A percentile compares a stretch with the other conserved stretches of the same genome.
phyloP scores from a whole-genome alignment of 108 stramenopile genomes.

The Discostella pseudostelligera region DNA sequence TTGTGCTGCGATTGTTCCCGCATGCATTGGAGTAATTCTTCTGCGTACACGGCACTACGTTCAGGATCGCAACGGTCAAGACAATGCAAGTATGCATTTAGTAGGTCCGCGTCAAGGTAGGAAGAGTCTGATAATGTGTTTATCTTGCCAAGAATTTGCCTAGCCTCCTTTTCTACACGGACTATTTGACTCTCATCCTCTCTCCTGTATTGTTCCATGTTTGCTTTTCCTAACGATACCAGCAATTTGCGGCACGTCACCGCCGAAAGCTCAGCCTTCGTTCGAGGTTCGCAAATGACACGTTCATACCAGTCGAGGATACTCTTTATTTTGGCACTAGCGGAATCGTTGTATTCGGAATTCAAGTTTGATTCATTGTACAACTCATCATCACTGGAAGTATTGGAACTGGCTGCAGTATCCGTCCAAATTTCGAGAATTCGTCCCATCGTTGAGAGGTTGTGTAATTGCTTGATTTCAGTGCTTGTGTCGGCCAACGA shows the following conservation, averaged over 20 bases:
- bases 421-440: conserved; percentile 45
- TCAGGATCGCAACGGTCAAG: conserved; percentile 39
- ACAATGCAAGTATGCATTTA: conserved; percentile 66
- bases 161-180: conserved; percentile 25
- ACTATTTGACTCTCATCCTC: not conserved
- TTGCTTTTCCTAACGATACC: conserved; percentile 17
- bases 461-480: not conserved
- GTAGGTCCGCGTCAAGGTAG: conserved; percentile 48
- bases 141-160: conserved; percentile 27
- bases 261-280: conserved; percentile 24
- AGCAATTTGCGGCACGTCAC: conserved; percentile 29
- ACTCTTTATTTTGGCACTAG: conserved; percentile 20
- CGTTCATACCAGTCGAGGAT: conserved; percentile 45
- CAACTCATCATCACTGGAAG: not conserved
- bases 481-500: not conserved
- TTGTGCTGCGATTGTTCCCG: not conserved
- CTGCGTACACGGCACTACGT: conserved; percentile 39
- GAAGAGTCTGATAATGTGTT: conserved; percentile 18
- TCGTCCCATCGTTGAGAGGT: conserved; percentile 46
- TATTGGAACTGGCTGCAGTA: conserved; percentile 3
- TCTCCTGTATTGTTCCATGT: not conserved
- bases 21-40: conserved; percentile 58
- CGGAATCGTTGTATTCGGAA: not conserved
- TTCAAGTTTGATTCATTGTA: not conserved
- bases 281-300: conserved; percentile 19